A percentile compares a stretch with the other conserved stretches of the same genome.
These are phyloP conservation scores for Neurospora terricola DNA, from an alignment of 495 filamentous ascomycete species.

Conservation along the genomic window DNA sequence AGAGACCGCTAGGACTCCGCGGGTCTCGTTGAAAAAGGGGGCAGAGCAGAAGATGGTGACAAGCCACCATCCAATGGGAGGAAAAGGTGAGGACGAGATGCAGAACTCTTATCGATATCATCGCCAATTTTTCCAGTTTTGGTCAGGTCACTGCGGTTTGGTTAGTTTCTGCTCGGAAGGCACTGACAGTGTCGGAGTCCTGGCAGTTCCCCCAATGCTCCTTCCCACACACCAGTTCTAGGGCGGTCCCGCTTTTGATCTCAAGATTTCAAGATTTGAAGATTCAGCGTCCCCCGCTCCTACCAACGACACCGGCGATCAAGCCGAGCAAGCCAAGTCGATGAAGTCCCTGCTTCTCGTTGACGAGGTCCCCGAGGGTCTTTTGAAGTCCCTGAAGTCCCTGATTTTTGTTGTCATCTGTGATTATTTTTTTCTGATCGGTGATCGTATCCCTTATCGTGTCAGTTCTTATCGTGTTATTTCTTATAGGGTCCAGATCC, in stretches of 20 bases:
- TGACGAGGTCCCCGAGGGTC: neutral
- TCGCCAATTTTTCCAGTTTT: neutral
- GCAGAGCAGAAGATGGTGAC: neutral
- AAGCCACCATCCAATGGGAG: neutral
- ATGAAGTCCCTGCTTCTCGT: neutral
- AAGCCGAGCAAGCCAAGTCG: neutral
- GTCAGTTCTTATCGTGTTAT: neutral
- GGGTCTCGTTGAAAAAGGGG: neutral
- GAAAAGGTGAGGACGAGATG: neutral
- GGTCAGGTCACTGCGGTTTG: too few species aligned
- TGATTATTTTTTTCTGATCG: neutral
- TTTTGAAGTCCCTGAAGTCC: neutral
- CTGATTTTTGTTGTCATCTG: neutral
- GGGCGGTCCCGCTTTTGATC: neutral
- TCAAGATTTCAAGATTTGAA: neutral
- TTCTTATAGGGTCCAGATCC: neutral
- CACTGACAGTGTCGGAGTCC: neutral
- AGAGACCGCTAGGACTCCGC: neutral
- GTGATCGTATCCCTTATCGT: neutral
- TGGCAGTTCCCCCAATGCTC: neutral
- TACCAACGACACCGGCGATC: neutral
- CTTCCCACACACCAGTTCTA: neutral
- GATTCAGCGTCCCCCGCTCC: neutral
- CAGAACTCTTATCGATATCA: neutral
- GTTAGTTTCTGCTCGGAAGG: too few species aligned